These are phyloP conservation scores for Cladobotryum mycophilum DNA, from an alignment of 2,329 filamentous ascomycete genomes.

Conservation along the genomic window DNA sequence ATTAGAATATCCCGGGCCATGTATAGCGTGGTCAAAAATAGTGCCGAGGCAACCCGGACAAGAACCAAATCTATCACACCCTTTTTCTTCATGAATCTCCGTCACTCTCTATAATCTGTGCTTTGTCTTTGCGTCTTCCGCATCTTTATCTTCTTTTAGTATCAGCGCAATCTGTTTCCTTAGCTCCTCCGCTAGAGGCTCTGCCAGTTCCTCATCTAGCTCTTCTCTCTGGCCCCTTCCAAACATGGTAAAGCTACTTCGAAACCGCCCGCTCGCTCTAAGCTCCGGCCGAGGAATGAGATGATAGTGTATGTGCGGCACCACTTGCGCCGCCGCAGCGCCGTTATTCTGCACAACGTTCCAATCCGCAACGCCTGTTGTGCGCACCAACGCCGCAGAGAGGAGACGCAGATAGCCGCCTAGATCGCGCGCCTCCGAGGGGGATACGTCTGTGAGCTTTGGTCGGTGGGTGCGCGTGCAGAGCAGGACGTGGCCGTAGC, in stretches of 20 bases:
- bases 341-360: constrained; percentile 98
- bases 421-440: constrained; percentile 59
- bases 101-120: constrained; percentile 30
- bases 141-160: constrained; percentile 33
- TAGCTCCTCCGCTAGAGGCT: constrained; percentile 49
- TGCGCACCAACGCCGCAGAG: constrained; percentile 61
- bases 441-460: constrained; percentile 66
- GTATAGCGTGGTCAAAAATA: not conserved
- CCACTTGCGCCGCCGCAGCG: constrained; percentile 80
- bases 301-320: constrained; percentile 92
- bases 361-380: constrained; percentile 74
- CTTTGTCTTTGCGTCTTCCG: constrained; percentile 20
- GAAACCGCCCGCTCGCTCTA: constrained; percentile 44
- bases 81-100: not conserved
- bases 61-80: not conserved
- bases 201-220: constrained; percentile 69
- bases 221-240: constrained; percentile 66
- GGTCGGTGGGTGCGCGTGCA: constrained; percentile 70
- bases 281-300: constrained; percentile 78
- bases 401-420: constrained; percentile 64
- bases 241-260: constrained; percentile 76
- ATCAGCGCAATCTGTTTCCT: constrained; percentile 44
- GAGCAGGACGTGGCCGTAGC: constrained; percentile 74
- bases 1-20: not conserved
- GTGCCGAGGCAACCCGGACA: not conserved